Base-by-base conservation (phyloP, 441 rosid genomes). In the Gossypium gossypioides region DNA sequence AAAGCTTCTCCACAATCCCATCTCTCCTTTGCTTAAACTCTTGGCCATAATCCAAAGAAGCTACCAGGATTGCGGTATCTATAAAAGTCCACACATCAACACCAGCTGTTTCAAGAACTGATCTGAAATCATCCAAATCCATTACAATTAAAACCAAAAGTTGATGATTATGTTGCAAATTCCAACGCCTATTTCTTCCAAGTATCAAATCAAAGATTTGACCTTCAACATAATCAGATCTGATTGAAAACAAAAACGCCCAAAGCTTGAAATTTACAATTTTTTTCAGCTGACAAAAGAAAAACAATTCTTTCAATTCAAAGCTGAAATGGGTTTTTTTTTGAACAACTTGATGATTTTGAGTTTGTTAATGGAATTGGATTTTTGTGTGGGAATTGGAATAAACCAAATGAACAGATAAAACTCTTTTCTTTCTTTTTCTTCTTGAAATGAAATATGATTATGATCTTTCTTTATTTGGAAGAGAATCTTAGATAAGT, bases 41-140 rank as follows among this genome's bases (percentile, higher is more conserved):
- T 13, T 70, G 34, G 8, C 81, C 81, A 52, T 71, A 62, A 79
- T 88, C 93, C 79, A 79, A 56, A 29, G 89, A 78, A 1, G 91
- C 93, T 72, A 88, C 86, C 63, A 75, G n/a, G 67, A 89, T 85
- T 69, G 89, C 91, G 6, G 90, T 80, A 68, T 89, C 90, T 34
- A 89, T 85, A 19, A 89, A 84, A 15, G 81, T 75, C 90, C 90
- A 89, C 15, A 89, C 88, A 64, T 89, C 94, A 24, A 87, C 90
- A 3, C 88, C 89, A 0, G 86, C 82, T 29, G 82, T 81, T 18
- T 86, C 86, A n/a, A 87, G 78, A 68, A 89, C 81, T 25, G 85
- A 77, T 78, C 93, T 83, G 54, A 89, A 85, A 78, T 87, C 90
- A 60, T 83, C 93, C 56, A 84, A 74, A 84, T 89, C 90, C 93